Conservation (phyloP, 2,329 filamentous ascomycete species). For the Scedosporium minutisporum region DNA sequence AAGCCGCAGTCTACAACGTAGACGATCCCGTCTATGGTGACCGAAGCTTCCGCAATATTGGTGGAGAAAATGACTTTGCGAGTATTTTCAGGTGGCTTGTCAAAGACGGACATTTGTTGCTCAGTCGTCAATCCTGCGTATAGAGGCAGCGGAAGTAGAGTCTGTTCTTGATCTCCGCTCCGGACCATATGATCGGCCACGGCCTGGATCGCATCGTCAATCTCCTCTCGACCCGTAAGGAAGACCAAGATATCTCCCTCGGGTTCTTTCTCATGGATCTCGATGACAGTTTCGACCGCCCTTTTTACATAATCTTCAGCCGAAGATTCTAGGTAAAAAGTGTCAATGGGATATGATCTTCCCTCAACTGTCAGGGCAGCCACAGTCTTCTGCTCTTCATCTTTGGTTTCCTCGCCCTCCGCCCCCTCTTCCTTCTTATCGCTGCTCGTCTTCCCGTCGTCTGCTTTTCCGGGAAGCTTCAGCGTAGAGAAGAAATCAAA, state of each 20-base stretch:
- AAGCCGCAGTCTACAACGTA: conserved; percentile 88
- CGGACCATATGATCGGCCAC: conserved; percentile 12
- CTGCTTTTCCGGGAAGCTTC: neutral
- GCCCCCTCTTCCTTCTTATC: conserved; percentile 16
- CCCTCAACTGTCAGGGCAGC: conserved; percentile 56
- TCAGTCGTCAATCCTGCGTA: conserved; percentile 85
- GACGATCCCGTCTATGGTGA: conserved; percentile 86
- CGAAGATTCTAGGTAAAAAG: conserved; percentile 68
- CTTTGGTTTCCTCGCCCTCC: conserved; percentile 16
- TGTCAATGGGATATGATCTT: conserved; percentile 79
- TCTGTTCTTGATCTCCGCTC: conserved; percentile 32
- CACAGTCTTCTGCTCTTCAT: neutral
- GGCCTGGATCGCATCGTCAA: conserved; percentile 42
- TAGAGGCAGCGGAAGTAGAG: conserved; percentile 59
- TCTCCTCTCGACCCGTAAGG: conserved; percentile 86
- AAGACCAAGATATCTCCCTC: conserved; percentile 88
- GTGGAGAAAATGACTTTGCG: conserved; percentile 89
- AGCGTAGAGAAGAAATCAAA: conserved; percentile 57
- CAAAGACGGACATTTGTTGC: conserved; percentile 92
- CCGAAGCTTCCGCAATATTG: conserved; percentile 92
- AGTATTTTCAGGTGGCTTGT: conserved; percentile 68
- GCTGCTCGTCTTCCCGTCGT: conserved; percentile 18
- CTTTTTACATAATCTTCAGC: conserved; percentile 80
- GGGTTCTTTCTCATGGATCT: conserved; percentile 73
- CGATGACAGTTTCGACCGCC: conserved; percentile 72